These are phyloP conservation scores for Moricandia arvensis DNA, from an alignment of 345 rosid species.

Conservation along the genomic window DNA sequence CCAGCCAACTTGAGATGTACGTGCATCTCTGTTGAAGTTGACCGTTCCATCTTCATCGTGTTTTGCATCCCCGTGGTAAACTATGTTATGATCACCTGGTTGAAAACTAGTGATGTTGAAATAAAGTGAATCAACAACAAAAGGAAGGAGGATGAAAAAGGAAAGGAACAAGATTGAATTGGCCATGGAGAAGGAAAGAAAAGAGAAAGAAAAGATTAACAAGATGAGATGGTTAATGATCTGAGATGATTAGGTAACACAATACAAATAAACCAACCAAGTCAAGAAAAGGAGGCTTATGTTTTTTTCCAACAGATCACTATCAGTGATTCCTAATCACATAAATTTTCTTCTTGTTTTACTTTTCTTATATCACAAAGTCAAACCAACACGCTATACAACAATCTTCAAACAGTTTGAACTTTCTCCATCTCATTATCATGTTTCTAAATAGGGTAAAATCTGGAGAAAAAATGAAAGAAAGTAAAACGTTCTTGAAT, in stretches of 20 bases:
- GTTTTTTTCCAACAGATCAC: background rate
- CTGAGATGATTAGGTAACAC: background rate
- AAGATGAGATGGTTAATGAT: background rate
- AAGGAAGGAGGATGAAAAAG: slow-evolving; percentile 1
- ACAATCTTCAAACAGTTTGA: background rate
- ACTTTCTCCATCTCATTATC: background rate
- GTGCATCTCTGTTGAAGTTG: slow-evolving; percentile 9
- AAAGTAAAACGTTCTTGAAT: background rate
- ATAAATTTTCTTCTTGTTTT: background rate
- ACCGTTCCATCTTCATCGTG: slow-evolving; percentile 3
- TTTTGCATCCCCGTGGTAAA: slow-evolving; percentile 18
- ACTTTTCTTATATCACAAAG: background rate
- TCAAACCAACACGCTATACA: slow-evolving; percentile 4
- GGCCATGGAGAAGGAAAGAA: background rate
- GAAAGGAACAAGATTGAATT: slow-evolving; percentile 16
- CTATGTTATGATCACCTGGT: slow-evolving; percentile 1
- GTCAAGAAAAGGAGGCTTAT: slow-evolving; percentile 14
- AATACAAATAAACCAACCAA: background rate
- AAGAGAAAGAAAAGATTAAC: background rate
- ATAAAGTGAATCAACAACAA: slow-evolving; percentile 21
- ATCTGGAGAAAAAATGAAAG: background rate
- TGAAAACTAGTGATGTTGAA: slow-evolving; percentile 17
- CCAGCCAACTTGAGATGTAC: slow-evolving; percentile 26
- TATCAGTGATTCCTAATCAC: slow-evolving; percentile 3
- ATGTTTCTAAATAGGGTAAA: background rate